A percentile compares a stretch with the other conserved stretches of the same genome.
phyloP scores from a whole-genome alignment of 345 rosid genomes.

The Punica granatum region DNA sequence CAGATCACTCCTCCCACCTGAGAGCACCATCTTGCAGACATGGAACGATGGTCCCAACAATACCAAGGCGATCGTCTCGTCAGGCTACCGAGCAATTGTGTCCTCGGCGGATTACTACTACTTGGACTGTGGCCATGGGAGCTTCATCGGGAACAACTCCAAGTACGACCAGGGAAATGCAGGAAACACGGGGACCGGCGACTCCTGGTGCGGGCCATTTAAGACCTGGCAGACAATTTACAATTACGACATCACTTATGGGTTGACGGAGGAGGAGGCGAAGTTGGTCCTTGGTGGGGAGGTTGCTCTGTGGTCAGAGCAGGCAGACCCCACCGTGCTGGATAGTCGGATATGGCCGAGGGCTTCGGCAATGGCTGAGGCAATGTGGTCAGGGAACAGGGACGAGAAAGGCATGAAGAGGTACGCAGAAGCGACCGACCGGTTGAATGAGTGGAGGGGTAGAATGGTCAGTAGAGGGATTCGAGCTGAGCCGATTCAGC shows the following conservation, averaged over 20 bases:
- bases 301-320: constrained; percentile 94
- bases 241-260: constrained; percentile 67
- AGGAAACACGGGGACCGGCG: constrained; percentile 21
- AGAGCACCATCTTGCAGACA: constrained; percentile 66
- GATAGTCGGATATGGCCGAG: constrained; percentile 80
- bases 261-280: constrained; percentile 57
- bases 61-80: constrained; percentile 52
- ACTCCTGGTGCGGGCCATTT: constrained; percentile 84
- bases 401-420: constrained; percentile 61
- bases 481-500: constrained; percentile 82
- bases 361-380: constrained; percentile 72
- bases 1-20: constrained; percentile 41
- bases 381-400: constrained; percentile 76
- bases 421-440: constrained; percentile 56
- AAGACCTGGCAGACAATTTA: constrained; percentile 90
- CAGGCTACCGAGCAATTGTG: constrained; percentile 71
- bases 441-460: constrained; percentile 77
- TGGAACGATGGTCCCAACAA: constrained; percentile 71
- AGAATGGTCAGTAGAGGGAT: constrained; percentile 80
- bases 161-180: constrained; percentile 37
- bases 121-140: constrained; percentile 81
- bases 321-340: constrained; percentile 60
- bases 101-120: constrained; percentile 83
- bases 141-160: constrained; percentile 66
- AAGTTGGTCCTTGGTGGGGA: constrained; percentile 79